Conservation (phyloP, 345 rosid genomes). For the Lumnitzera racemosa region DNA sequence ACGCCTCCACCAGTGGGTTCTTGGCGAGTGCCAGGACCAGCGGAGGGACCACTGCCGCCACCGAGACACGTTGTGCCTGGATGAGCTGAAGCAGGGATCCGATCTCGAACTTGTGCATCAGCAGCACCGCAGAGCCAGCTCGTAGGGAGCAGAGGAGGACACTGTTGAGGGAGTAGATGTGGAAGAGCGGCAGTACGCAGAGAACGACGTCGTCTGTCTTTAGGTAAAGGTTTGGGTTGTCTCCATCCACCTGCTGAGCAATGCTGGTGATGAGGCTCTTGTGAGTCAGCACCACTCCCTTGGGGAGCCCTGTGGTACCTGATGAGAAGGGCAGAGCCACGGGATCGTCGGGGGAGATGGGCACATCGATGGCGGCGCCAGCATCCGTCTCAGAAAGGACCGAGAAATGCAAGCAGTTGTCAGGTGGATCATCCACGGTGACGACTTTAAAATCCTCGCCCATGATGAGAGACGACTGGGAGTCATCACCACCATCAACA, state of each 20-base stretch:
- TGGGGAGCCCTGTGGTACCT: slow-evolving; percentile 86
- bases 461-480: not conserved
- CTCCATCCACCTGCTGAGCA: slow-evolving; percentile 95
- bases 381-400: slow-evolving; percentile 36
- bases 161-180: slow-evolving; percentile 71
- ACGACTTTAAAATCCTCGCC: slow-evolving; percentile 45
- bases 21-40: slow-evolving; percentile 74
- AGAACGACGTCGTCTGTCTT: slow-evolving; percentile 53
- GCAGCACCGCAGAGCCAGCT: slow-evolving; percentile 64
- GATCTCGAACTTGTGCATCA: slow-evolving; percentile 91
- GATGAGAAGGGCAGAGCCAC: slow-evolving; percentile 86
- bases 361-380: slow-evolving; percentile 9
- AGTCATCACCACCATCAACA: no score
- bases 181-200: slow-evolving; percentile 84
- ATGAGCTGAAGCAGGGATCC: slow-evolving; percentile 61
- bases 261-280: slow-evolving; percentile 76
- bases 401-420: slow-evolving; percentile 58
- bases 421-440: slow-evolving; percentile 58
- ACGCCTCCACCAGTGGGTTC: slow-evolving; percentile 55
- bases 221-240: slow-evolving; percentile 67
- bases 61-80: slow-evolving; percentile 57
- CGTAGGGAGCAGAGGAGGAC: slow-evolving; percentile 62
- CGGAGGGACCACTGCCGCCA: slow-evolving; percentile 89
- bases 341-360: slow-evolving; percentile 43
- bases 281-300: slow-evolving; percentile 84